phyloP scores from a whole-genome alignment of 2,329 filamentous ascomycete genomes.

The Rhinocladiella mackenziei region DNA sequence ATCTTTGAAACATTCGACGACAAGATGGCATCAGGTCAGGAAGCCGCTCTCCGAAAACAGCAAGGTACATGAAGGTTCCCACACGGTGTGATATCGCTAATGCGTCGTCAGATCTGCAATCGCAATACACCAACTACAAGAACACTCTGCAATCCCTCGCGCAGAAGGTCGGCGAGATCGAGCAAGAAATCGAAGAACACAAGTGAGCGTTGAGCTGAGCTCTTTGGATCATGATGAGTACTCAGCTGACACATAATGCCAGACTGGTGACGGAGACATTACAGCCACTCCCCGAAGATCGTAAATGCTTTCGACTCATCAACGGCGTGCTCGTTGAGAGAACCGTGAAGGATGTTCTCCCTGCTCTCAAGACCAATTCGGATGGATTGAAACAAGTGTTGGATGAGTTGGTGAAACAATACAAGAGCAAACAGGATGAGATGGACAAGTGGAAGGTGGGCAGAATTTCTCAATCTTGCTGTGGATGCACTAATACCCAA shows the following conservation, averaged over 20 bases:
- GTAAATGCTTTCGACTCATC: conserved; percentile 98
- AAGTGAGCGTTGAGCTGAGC: no score
- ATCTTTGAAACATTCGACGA: not conserved
- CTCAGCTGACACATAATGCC: conserved; percentile 2
- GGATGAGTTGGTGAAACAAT: conserved; percentile 92
- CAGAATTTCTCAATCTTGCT: conserved; percentile 9
- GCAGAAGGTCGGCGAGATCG: conserved; percentile 93
- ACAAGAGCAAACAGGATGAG: conserved; percentile 89
- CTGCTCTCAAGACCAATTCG: conserved; percentile 85
- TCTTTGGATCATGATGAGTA: no score
- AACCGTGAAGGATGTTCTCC: conserved; percentile 87
- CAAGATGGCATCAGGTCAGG: conserved; percentile 27
- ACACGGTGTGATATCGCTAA: no score
- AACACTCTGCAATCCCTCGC: conserved; percentile 83
- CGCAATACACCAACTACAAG: conserved; percentile 55
- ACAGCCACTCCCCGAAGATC: conserved; percentile 72
- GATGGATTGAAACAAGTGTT: conserved; percentile 91
- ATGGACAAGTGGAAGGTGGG: conserved; percentile 97
- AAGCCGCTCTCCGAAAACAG: conserved; percentile 38
- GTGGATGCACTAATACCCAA: conserved; percentile 3
- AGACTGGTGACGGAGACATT: conserved; percentile 94
- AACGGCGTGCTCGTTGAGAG: conserved; percentile 94
- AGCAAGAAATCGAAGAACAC: conserved; percentile 96
- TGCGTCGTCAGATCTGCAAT: conserved; percentile 42
- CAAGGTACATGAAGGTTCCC: no score